These are phyloP conservation scores for Condylostoma magnum DNA, from an alignment of 169 alveolate genomes.

Conservation along the genomic window DNA sequence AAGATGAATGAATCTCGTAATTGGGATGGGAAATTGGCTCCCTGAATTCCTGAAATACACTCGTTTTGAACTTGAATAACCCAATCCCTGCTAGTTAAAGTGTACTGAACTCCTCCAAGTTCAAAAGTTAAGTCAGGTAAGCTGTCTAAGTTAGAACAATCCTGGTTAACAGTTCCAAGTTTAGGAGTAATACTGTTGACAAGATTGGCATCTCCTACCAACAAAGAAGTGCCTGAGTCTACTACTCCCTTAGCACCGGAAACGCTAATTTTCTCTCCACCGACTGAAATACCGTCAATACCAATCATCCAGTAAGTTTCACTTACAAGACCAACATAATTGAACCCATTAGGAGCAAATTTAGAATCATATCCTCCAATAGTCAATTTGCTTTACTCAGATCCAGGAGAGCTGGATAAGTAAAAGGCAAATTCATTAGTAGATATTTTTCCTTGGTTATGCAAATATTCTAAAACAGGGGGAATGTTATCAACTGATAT, in stretches of 20 bases:
- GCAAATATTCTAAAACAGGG: slow-evolving; percentile 50
- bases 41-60: slow-evolving; percentile 45
- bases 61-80: slow-evolving; percentile 44
- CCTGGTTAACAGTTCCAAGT: slow-evolving; percentile 35
- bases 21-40: slow-evolving; percentile 29
- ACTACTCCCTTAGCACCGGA: slow-evolving; percentile 30
- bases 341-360: slow-evolving; percentile 60
- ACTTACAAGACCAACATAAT: slow-evolving; percentile 64
- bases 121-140: slow-evolving; percentile 50
- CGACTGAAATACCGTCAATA: slow-evolving; percentile 35
- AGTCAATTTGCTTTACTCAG: slow-evolving; percentile 55
- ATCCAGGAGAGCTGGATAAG: slow-evolving; percentile 46
- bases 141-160: slow-evolving; percentile 46
- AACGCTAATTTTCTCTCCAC: slow-evolving; percentile 16
- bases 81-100: slow-evolving; percentile 47
- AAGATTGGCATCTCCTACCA: not conserved
- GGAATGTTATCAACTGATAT: slow-evolving; percentile 54
- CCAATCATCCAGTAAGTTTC: slow-evolving; percentile 70
- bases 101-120: slow-evolving; percentile 51
- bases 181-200: slow-evolving; percentile 37
- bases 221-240: not conserved
- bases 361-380: slow-evolving; percentile 66
- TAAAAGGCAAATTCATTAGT: slow-evolving; percentile 69
- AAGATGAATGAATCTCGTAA: slow-evolving; percentile 48
- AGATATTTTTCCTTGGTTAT: slow-evolving; percentile 29